Evolutionary conservation across 164 flowering plant genomes (phyloP), one percentile per base, ranked within the genome.

Genomic region (Amborella trichopoda): DNA sequence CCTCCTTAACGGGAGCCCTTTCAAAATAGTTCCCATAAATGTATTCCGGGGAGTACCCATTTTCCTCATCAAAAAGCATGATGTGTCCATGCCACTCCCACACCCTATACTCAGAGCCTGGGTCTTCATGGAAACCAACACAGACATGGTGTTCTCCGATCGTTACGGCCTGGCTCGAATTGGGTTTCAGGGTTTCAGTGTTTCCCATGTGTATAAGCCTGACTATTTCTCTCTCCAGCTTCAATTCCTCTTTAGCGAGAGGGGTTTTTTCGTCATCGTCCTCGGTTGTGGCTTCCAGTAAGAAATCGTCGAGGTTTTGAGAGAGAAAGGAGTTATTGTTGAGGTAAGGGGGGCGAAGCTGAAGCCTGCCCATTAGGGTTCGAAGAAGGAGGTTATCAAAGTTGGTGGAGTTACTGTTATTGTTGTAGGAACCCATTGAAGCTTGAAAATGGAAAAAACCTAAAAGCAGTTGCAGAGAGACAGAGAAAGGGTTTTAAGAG

Each of bases 11-110:
- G 68, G 17, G 10, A 19, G 41, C 47, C 59, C 80, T 78, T 74
- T 91, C 94, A 26, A 87, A 84, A 61, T 91, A 87, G 69, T 91
- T 84, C 58, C 96, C 99, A 56, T 87, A 87, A 18, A 87, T 77
- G 58, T 87, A 87, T 77, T 91, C 95, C 0, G 88, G 95, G 0
- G 71, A 47, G 48, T 75, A 87, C 26, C 88, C 96, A 49, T 76
- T 60, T 50, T 78, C 91, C 27, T 84, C 90, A 66, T 91, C 95
- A 50, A 73, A 84, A 53, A 84, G 46, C 95, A 84, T 80, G 2
- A 91, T 72, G 55, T 84, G 96, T 5, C 99, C 96, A 41, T 87
- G 99, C 99, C 99, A 91, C 66, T 87, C 96, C 99, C 99, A 91
- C 0, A 84, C 96, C 43, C 99, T 76, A 33, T 84, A 87, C 49